A percentile compares a stretch with the other conserved stretches of the same genome.
Conservation (phyloP, 805 yeast genomes). For the Yamadazyma nakazawae region DNA sequence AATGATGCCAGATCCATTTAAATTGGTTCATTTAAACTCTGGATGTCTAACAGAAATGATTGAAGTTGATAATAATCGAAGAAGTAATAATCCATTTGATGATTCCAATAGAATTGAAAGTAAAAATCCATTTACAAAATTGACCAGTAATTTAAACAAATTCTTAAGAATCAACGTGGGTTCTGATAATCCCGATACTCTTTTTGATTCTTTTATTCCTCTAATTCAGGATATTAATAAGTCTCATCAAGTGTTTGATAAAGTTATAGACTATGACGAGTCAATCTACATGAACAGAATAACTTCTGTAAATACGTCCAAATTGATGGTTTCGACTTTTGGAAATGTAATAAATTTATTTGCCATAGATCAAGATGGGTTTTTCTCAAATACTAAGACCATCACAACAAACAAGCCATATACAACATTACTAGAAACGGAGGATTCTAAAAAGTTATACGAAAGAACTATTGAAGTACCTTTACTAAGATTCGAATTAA, state of each 20-base stretch:
- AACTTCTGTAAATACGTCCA: constrained; percentile 10
- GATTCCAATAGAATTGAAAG: constrained; percentile 9
- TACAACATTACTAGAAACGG: constrained; percentile 18
- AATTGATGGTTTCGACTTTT: constrained; percentile 44
- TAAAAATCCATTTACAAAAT: constrained; percentile 29
- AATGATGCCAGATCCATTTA: constrained; percentile 49
- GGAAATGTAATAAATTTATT: constrained; percentile 49
- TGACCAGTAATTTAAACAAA: constrained; percentile 31
- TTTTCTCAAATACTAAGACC: constrained; percentile 21
- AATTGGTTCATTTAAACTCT: constrained; percentile 51
- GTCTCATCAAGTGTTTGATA: constrained; percentile 8
- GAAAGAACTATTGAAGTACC: constrained; percentile 44
- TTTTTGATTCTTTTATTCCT: constrained; percentile 7
- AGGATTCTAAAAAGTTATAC: constrained; percentile 8
- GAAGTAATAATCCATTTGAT: constrained; percentile 7
- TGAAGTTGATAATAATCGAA: constrained; percentile 12
- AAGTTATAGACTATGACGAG: constrained; percentile 8
- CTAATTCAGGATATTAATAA: constrained; percentile 8
- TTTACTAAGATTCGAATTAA: constrained; percentile 40
- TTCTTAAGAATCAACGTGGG: constrained; percentile 16
- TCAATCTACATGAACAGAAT: constrained; percentile 7
- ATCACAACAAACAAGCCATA: constrained; percentile 19
- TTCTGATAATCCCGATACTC: neutral
- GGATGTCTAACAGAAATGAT: constrained; percentile 42
- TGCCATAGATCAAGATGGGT: constrained; percentile 27